These are phyloP conservation scores for Ilyonectria mors-panacis DNA, from an alignment of 2,329 filamentous ascomycete species.

Conservation along the genomic window DNA sequence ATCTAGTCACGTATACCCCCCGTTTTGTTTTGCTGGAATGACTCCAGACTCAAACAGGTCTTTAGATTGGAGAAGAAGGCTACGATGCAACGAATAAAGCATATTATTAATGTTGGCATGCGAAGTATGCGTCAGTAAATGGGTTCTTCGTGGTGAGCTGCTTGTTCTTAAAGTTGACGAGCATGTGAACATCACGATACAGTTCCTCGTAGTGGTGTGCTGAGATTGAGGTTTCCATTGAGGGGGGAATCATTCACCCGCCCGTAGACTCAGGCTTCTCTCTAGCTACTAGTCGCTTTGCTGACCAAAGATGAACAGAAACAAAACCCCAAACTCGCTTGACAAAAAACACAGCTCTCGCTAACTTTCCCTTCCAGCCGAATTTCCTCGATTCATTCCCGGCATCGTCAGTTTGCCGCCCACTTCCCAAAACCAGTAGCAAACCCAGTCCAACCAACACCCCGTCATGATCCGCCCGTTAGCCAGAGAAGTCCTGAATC, in stretches of 20 bases:
- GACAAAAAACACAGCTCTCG: conserved; percentile 33
- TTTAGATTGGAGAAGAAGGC: neutral
- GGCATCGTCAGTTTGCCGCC: conserved; percentile 9
- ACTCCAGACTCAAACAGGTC: no score
- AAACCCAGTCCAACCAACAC: conserved; percentile 43
- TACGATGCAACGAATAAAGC: neutral
- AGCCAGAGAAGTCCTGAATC: conserved; percentile 43
- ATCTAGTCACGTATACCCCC: conserved; percentile 8
- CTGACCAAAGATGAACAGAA: conserved; percentile 31
- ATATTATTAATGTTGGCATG: neutral
- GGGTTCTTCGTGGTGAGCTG: neutral
- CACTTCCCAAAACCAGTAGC: conserved; percentile 18
- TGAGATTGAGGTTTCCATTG: conserved; percentile 1
- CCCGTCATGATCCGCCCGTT: conserved; percentile 30
- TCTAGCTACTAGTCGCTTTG: conserved; percentile 37
- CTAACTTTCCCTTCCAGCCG: conserved; percentile 27
- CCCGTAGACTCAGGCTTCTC: conserved; percentile 7
- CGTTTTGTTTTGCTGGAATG: neutral
- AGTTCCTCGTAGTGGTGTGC: neutral
- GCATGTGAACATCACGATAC: neutral
- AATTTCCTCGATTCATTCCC: conserved; percentile 12
- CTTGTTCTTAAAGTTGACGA: neutral
- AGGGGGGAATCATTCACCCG: neutral
- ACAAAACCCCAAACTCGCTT: conserved; percentile 18
- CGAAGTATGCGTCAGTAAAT: neutral